Base-by-base conservation (phyloP, 768 basidiomycete genomes). In the Termitomyces sp. region DNA sequence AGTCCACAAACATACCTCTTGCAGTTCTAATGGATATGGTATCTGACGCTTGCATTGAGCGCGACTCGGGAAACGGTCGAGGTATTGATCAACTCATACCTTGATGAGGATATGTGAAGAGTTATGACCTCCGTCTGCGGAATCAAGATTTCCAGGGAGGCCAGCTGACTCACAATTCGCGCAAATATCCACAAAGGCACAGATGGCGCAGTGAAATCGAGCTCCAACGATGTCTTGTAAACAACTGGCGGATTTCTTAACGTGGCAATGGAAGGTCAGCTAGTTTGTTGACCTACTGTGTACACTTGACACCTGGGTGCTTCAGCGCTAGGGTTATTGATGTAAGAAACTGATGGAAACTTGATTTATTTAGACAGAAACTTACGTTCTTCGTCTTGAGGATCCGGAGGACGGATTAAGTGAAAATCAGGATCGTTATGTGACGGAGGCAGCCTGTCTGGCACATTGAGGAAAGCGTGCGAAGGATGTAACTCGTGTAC, bases 91-190 rank as follows among this genome's bases (percentile, higher is more conserved):
- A 26, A 27, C 4, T n/a, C 34, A 46, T 59, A 91, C 94, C 84
- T 98, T 98, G 72, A 98, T 91, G 81, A 96, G 83, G 62, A 96
- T 94, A 66, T 98, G 94, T 1, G 90, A 88, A 16, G 89, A 91
- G 54, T 80, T 79, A 62, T 93, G 92, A 0, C 89, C 91, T 5
- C 84, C 87, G 41, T 91, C 88, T 0, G 81, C 76, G 0, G 88
- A 85, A 59, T 92, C 87, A 10, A 92, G 71, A 58, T 90, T 92
- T 6, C 90, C 91, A 2, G 92, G 91, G 34, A 94, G 76, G 29
- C 92, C 92, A 27, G 87, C 90, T 12, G 88, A 87, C 68, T 94
- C 92, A 67, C 92, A 94, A 62, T 92, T 90, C 18, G 87, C 81
- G 63, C 92, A 94, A 34, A 94, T 92, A 64, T 94, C 91, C 41